phyloP scores from a whole-genome alignment of 2,329 filamentous ascomycete species.

The Curvularia sp. region DNA sequence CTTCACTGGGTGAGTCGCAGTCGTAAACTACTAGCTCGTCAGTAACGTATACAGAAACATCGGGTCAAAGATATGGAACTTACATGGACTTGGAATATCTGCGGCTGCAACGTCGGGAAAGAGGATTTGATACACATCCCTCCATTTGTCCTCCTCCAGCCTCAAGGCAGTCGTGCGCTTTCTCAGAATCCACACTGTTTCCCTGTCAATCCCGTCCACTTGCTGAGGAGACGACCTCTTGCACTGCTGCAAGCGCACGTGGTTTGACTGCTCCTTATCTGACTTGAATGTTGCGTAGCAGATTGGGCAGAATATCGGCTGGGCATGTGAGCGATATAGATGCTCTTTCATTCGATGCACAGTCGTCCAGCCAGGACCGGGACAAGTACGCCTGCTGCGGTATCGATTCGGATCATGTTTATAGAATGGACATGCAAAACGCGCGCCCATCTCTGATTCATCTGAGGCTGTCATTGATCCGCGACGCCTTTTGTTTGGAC shows the following conservation, averaged over 20 bases:
- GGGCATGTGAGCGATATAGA: conserved; percentile 51
- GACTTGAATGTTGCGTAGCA: conserved; percentile 50
- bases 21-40: conserved; percentile 44
- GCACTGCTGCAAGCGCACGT: conserved; percentile 42
- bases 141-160: conserved; percentile 52
- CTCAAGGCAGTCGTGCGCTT: conserved; percentile 43
- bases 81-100: conserved; percentile 49
- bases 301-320: conserved; percentile 49
- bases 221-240: conserved; percentile 28
- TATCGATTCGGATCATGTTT: conserved; percentile 52
- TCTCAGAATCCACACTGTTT: conserved; percentile 47
- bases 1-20: conserved; percentile 34
- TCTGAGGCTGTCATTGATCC: conserved; percentile 35
- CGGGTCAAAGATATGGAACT: conserved; percentile 7
- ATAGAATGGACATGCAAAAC: conserved; percentile 53
- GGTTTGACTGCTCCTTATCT: conserved; percentile 43
- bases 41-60: not conserved
- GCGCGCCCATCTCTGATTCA: conserved; percentile 34
- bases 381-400: conserved; percentile 47
- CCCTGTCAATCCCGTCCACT: conserved; percentile 51
- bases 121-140: conserved; percentile 48
- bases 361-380: conserved; percentile 50
- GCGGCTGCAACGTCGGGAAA: conserved; percentile 45
- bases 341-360: conserved; percentile 55
- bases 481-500: conserved; percentile 35